Base-by-base conservation (phyloP, 306 rosid genomes). In the Sicyos baderoa region DNA sequence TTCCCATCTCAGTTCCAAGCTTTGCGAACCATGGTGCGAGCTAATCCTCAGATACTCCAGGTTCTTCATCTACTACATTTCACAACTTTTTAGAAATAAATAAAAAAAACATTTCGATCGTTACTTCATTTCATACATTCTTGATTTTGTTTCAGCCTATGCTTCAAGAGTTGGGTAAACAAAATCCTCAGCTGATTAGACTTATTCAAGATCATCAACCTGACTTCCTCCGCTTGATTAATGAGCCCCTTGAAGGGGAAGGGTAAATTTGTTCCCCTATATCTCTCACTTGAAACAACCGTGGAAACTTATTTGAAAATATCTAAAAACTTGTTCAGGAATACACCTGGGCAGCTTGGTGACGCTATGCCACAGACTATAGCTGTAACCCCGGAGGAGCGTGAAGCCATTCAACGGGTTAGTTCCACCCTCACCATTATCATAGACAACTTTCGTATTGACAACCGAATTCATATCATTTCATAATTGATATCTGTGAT, bases 111-210 rank as follows among this genome's bases (percentile, higher is more conserved):
- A 1, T 7, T 17, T 45, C 53, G 22, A 17, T 0, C 19, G 3
- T 17, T 37, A 32, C 51, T 37, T 54, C 19, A 9, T 35, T 32
- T 32, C 10, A 18, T 7, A 3, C 14, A 54, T 50, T 13, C 52
- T 45, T 68, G 57, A 50, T 74, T n/a, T 77, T 80, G 52, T 65
- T 77, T 73, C 87, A 93, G 97, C 97, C 98, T 72, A 93, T 93
- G 97, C 95, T 93, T 73, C 98, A 89, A 72, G 98, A 89, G 81
- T 87, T 93, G 57, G 98, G 96, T 64, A 93, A 89, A 79, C 98
- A 93, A 80, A 93, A 93, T 81, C 98, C 97, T 73, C 89, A 89
- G 57, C 91, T 93, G 21, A 87, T 89, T 88, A 81, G 97, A 71
- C 77, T 89, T 81, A 93, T 93, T 76, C 88, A 80, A 74, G 91